phyloP scores from a whole-genome alignment of 1,139 yeast genomes.

The Saccharomycopsis crataegensis region DNA sequence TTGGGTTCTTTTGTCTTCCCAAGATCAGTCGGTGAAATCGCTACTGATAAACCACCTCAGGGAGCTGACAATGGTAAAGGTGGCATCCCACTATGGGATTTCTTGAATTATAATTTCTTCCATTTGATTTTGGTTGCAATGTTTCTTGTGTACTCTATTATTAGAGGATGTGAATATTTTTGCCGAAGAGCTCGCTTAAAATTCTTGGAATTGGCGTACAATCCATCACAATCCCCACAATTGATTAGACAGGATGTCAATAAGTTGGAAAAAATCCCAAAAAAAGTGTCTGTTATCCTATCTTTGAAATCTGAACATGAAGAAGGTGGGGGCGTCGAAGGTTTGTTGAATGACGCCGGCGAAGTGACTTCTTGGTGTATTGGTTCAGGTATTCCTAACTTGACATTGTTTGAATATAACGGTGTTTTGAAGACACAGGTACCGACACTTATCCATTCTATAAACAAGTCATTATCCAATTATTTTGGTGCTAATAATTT shows the following conservation, averaged over 20 bases:
- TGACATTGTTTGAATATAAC: slow-evolving; percentile 72
- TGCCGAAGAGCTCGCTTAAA: slow-evolving; percentile 52
- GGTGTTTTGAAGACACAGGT: slow-evolving; percentile 57
- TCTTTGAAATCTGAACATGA: slow-evolving; percentile 67
- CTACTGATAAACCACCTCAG: slow-evolving; percentile 4
- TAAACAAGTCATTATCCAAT: slow-evolving; percentile 52
- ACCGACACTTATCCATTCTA: slow-evolving; percentile 50
- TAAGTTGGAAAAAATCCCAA: slow-evolving; percentile 68
- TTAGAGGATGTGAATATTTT: slow-evolving; percentile 43
- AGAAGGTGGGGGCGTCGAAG: slow-evolving; percentile 84
- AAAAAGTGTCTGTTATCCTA: slow-evolving; percentile 63
- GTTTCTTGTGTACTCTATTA: slow-evolving; percentile 49
- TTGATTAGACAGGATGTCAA: slow-evolving; percentile 78
- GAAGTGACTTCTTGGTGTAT: slow-evolving; percentile 83
- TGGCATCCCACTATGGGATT: slow-evolving; percentile 3
- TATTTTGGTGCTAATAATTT: slow-evolving; percentile 70
- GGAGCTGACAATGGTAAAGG: neutral
- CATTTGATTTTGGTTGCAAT: slow-evolving; percentile 43
- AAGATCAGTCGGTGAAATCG: slow-evolving; percentile 16
- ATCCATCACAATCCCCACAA: slow-evolving; percentile 80
- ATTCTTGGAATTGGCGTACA: slow-evolving; percentile 58
- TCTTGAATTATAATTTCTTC: slow-evolving; percentile 28
- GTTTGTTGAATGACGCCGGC: slow-evolving; percentile 66
- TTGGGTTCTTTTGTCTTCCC: slow-evolving; percentile 24
- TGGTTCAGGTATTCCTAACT: slow-evolving; percentile 69